phyloP scores from a whole-genome alignment of 2,329 filamentous ascomycete species.

The Thielaviopsis populi region DNA sequence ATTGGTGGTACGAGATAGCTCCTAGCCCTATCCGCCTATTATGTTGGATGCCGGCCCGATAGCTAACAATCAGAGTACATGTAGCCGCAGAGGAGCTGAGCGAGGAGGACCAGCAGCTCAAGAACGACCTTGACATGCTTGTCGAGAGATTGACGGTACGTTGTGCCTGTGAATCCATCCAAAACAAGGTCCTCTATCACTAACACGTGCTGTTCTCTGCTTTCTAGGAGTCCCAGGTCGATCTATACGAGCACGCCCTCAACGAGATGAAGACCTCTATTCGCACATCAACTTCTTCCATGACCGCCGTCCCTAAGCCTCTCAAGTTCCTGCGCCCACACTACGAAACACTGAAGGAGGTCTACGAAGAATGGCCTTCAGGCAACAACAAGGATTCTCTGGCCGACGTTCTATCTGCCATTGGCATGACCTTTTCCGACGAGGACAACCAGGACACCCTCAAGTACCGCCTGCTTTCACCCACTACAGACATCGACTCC shows the following conservation, averaged over 20 bases:
- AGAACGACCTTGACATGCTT: slow-evolving; percentile 94
- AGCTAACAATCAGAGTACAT: slow-evolving; percentile 3
- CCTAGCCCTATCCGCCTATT: slow-evolving; percentile 16
- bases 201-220: neutral
- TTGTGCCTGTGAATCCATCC: slow-evolving; percentile 2
- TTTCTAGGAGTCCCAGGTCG: slow-evolving; percentile 62
- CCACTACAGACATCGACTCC: slow-evolving; percentile 80
- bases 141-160: slow-evolving; percentile 81
- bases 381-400: slow-evolving; percentile 77
- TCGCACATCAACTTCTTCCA: slow-evolving; percentile 97
- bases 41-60: neutral
- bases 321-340: slow-evolving; percentile 95
- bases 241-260: slow-evolving; percentile 79
- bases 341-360: slow-evolving; percentile 74
- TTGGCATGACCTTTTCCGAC: slow-evolving; percentile 97
- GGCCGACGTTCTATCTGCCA: slow-evolving; percentile 89
- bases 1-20: slow-evolving; percentile 31
- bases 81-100: slow-evolving; percentile 66
- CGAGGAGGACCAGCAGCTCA: slow-evolving; percentile 96
- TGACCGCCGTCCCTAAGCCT: slow-evolving; percentile 97
- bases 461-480: slow-evolving; percentile 83
- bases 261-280: slow-evolving; percentile 97
- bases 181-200: neutral
- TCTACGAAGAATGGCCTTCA: slow-evolving; percentile 79
- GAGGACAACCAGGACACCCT: slow-evolving; percentile 91